Evolutionary conservation across 345 rosid genomes (phyloP).

Genomic region (Bruguiera parviflora): DNA sequence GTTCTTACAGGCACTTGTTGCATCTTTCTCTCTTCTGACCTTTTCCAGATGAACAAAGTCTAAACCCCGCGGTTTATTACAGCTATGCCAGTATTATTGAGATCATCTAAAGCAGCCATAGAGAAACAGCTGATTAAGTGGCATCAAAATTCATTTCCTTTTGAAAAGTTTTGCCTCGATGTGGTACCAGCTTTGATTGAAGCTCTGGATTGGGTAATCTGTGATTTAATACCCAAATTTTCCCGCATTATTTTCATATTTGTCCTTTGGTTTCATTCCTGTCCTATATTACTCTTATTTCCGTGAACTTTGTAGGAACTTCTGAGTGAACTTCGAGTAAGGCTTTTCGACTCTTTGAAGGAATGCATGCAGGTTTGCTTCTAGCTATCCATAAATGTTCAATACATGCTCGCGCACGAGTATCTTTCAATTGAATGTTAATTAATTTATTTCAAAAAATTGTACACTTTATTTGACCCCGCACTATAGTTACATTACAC

Average conservation of each 20-base stretch:
- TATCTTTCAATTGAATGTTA: no score
- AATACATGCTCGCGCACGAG: neutral
- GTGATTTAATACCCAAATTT: no score
- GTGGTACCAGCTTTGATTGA: conserved; percentile 12
- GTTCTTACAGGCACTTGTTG: neutral
- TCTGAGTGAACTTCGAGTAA: neutral
- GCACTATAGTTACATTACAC: no score
- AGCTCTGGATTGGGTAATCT: conserved; percentile 16
- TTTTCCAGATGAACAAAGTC: neutral
- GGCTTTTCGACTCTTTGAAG: conserved; percentile 8
- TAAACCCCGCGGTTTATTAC: neutral
- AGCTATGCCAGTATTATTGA: conserved; percentile 16
- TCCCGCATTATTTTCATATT: no score
- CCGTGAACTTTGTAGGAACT: conserved; percentile 2
- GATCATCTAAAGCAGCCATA: conserved; percentile 8
- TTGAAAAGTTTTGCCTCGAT: neutral
- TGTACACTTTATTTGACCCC: no score
- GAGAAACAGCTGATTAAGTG: conserved; percentile 2
- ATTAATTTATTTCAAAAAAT: no score
- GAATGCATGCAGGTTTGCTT: conserved; percentile 15
- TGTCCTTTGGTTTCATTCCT: no score
- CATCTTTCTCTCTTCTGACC: neutral
- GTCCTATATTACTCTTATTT: no score
- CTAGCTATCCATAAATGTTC: neutral
- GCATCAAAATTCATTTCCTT: neutral